Evolutionary conservation across 768 basidiomycete species (phyloP).

Genomic region (Termitomyces sp.): DNA sequence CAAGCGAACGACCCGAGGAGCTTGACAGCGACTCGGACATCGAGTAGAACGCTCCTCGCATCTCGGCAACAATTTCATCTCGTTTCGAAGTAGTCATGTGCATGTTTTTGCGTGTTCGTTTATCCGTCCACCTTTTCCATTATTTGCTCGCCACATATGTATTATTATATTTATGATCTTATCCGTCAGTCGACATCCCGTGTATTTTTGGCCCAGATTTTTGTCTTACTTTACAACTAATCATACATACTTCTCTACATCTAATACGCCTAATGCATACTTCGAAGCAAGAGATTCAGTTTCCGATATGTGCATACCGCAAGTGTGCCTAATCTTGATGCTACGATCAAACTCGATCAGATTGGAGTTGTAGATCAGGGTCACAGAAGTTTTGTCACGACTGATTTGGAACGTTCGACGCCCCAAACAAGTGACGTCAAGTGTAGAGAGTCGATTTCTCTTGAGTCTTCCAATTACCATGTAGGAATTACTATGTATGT

Average conservation of each 20-base stretch:
- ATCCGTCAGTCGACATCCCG: neutral
- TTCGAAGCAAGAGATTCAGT: slow-evolving; percentile 11
- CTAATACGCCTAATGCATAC: slow-evolving; percentile 1
- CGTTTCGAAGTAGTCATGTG: neutral
- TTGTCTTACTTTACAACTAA: neutral
- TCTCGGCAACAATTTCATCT: neutral
- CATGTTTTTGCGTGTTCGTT: neutral
- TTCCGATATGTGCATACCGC: slow-evolving; percentile 1
- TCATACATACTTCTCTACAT: slow-evolving; percentile 1
- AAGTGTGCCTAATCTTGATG: slow-evolving; percentile 13
- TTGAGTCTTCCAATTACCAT: neutral
- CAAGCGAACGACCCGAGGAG: slow-evolving; percentile 29
- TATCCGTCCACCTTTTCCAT: neutral
- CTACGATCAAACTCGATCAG: slow-evolving; percentile 14
- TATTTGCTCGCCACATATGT: neutral
- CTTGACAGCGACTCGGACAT: slow-evolving; percentile 34
- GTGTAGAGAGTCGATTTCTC: neutral
- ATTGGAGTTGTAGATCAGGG: slow-evolving; percentile 21
- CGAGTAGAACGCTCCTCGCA: slow-evolving; percentile 22
- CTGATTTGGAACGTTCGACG: slow-evolving; percentile 7
- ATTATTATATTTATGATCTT: neutral
- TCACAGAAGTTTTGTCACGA: neutral
- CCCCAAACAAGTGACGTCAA: slow-evolving; percentile 14
- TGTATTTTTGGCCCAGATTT: slow-evolving; percentile 10
- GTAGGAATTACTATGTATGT: neutral